Evolutionary conservation across 2,329 filamentous ascomycete species (phyloP).

Genomic region (Paecilomyces sp.): DNA sequence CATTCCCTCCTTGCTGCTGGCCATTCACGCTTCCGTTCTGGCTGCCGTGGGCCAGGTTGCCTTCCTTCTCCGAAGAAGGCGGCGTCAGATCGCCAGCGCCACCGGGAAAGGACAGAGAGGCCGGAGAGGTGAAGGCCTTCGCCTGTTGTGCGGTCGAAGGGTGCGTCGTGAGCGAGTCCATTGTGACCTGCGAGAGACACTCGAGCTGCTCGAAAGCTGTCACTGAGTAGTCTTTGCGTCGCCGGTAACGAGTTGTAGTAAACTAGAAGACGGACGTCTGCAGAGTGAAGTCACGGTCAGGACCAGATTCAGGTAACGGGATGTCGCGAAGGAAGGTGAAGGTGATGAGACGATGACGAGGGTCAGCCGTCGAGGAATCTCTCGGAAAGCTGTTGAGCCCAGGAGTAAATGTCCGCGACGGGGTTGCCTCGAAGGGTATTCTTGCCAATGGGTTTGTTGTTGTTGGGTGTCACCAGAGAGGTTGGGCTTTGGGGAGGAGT

Average conservation of each 20-base stretch:
- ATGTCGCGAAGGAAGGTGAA: not conserved
- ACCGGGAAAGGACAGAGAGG: slow-evolving; percentile 86
- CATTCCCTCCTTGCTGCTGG: slow-evolving; percentile 52
- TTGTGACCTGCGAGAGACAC: slow-evolving; percentile 41
- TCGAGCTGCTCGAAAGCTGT: slow-evolving; percentile 18
- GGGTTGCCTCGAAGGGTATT: not conserved
- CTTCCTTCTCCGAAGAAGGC: slow-evolving; percentile 65
- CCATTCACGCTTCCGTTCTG: slow-evolving; percentile 44
- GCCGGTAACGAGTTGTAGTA: slow-evolving; percentile 2
- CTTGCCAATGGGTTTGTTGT: not conserved
- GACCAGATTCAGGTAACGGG: not conserved
- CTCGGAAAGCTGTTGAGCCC: not conserved
- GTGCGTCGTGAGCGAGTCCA: slow-evolving; percentile 89
- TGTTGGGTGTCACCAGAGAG: not conserved
- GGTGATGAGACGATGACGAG: not conserved
- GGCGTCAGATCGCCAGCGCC: slow-evolving; percentile 77
- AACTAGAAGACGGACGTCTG: slow-evolving; percentile 20
- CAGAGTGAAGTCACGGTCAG: slow-evolving; percentile 3
- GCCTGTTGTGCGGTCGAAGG: slow-evolving; percentile 87
- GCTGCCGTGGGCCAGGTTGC: slow-evolving; percentile 39
- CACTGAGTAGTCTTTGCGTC: slow-evolving; percentile 9
- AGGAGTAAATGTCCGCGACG: not conserved
- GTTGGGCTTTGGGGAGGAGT: not conserved
- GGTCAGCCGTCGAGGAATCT: not conserved
- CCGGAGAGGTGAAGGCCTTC: slow-evolving; percentile 88